phyloP scores from a whole-genome alignment of 305 asterid genomes.

The Fraxinus velutina region DNA sequence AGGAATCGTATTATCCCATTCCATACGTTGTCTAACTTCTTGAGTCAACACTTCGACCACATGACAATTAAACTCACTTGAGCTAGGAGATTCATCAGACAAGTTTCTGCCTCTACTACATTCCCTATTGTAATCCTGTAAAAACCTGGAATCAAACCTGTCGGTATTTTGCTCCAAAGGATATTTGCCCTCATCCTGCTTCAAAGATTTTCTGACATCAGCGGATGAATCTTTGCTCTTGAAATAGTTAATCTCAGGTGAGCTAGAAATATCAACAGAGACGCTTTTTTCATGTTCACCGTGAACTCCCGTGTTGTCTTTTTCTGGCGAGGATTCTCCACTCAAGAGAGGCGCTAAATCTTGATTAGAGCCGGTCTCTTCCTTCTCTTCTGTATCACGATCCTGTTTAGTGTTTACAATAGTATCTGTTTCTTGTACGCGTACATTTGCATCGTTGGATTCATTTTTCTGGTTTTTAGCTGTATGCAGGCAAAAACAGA shows the following conservation, averaged over 20 bases:
- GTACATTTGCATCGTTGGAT: slow-evolving; percentile 17
- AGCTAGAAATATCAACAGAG: slow-evolving; percentile 41
- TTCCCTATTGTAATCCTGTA: slow-evolving; percentile 14
- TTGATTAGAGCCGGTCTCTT: slow-evolving; percentile 32
- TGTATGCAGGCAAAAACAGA: slow-evolving; percentile 22
- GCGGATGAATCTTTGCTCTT: slow-evolving; percentile 30
- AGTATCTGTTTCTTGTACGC: slow-evolving; percentile 29
- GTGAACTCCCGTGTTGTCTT: slow-evolving; percentile 15
- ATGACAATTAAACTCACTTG: slow-evolving; percentile 26
- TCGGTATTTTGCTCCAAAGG: slow-evolving; percentile 14
- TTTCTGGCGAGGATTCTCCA: slow-evolving; percentile 25
- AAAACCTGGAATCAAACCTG: slow-evolving; percentile 1
- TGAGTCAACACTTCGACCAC: slow-evolving; percentile 1
- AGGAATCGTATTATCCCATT: neutral
- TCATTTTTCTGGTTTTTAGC: slow-evolving; percentile 53
- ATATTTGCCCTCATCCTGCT: neutral
- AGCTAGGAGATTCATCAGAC: slow-evolving; percentile 30
- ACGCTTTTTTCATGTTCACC: slow-evolving; percentile 30
- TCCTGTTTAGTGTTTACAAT: slow-evolving; percentile 21
- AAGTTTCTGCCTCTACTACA: slow-evolving; percentile 21
- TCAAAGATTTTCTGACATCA: slow-evolving; percentile 23
- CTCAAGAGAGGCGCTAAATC: slow-evolving; percentile 22
- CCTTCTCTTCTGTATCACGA: slow-evolving; percentile 27
- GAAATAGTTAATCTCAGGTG: slow-evolving; percentile 32
- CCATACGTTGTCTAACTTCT: slow-evolving; percentile 1